Percentiles rank a stretch among this genome's conserved stretches.
phyloP scores from a whole-genome alignment of 129 eudicot species.

The Chrysanthemum makinoi region DNA sequence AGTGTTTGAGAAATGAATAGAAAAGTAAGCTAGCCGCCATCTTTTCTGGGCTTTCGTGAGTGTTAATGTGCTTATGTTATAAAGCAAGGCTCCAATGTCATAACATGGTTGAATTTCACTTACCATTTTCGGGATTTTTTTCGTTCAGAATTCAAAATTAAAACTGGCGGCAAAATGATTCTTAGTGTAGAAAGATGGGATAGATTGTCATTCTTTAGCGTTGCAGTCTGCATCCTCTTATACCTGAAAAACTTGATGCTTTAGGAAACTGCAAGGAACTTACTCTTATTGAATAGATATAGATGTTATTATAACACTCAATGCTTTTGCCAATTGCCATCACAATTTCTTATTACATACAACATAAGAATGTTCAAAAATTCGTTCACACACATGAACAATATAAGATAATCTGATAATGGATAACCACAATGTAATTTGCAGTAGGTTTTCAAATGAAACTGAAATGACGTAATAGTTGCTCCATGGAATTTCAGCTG shows the following conservation, averaged over 20 bases:
- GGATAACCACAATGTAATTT: too few species aligned
- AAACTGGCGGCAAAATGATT: background rate
- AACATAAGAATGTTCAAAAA: too few species aligned
- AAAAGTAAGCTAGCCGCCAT: slow-evolving; percentile 65
- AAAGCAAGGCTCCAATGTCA: slow-evolving; percentile 34
- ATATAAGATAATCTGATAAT: too few species aligned
- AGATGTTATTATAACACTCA: too few species aligned
- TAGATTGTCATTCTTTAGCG: slow-evolving; percentile 22
- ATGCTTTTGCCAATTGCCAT: too few species aligned
- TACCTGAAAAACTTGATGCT: background rate
- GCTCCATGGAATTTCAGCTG: too few species aligned
- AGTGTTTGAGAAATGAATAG: slow-evolving; percentile 46
- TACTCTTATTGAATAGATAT: background rate
- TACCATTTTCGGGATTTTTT: slow-evolving; percentile 22
- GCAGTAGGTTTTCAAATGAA: too few species aligned
- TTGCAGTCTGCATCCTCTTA: background rate
- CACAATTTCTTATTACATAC: too few species aligned
- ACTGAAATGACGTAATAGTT: too few species aligned
- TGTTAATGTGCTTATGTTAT: slow-evolving; percentile 42
- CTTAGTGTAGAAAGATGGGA: background rate
- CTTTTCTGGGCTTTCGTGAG: slow-evolving; percentile 55
- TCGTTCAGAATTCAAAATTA: background rate
- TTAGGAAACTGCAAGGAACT: slow-evolving; percentile 21
- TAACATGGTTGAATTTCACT: background rate
- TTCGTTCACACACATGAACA: too few species aligned